Conservation (phyloP, 345 rosid genomes). For the Sonneratia alba region DNA sequence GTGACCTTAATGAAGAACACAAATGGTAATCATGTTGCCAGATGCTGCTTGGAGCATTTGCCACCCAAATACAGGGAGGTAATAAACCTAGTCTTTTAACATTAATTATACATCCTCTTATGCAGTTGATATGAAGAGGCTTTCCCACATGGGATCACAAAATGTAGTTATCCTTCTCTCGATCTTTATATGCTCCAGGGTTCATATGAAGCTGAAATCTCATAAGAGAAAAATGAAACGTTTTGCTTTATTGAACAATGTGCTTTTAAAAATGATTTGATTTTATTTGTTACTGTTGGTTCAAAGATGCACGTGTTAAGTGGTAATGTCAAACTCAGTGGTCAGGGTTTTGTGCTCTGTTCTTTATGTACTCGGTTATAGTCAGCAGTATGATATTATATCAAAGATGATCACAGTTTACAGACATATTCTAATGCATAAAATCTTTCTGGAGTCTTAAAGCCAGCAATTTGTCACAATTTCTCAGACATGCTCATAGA, state of each 20-base stretch:
- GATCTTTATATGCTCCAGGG: neutral
- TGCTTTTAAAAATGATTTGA: neutral
- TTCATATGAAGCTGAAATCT: neutral
- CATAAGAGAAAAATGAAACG: neutral
- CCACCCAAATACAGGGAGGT: conserved; percentile 45
- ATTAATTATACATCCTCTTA: neutral
- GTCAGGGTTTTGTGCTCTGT: neutral
- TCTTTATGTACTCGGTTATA: neutral
- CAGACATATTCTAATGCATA: neutral
- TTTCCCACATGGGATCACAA: neutral
- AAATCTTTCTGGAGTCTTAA: neutral
- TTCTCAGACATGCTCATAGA: neutral
- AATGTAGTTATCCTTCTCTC: neutral
- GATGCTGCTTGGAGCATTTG: conserved; percentile 54
- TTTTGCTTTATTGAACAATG: neutral
- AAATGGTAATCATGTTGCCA: conserved; percentile 76
- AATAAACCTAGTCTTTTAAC: neutral
- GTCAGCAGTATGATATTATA: neutral
- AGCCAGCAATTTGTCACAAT: neutral
- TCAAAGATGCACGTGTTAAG: no score
- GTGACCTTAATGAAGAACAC: conserved; percentile 59
- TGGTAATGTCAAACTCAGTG: neutral
- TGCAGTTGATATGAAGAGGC: neutral
- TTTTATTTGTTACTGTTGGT: no score
- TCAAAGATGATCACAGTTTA: neutral